Conservation (phyloP, 345 rosid genomes). For the Gossypium bickii region DNA sequence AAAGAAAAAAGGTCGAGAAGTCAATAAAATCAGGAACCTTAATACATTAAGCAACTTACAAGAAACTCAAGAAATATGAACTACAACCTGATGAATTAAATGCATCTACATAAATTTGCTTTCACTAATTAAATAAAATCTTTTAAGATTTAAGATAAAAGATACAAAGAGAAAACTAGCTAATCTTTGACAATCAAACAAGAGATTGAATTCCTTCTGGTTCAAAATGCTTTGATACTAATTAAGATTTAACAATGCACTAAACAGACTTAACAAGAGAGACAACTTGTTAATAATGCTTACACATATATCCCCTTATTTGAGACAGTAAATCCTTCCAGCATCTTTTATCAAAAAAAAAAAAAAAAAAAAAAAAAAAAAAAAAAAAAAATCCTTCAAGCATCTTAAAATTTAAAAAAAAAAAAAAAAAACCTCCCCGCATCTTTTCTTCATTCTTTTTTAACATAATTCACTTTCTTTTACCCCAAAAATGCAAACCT, state of each 20-base stretch:
- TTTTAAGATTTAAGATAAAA: not conserved
- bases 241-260: not conserved
- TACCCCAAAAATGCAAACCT: not conserved
- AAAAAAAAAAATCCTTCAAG: not conserved
- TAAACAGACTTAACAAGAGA: not conserved
- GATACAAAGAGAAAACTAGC: not conserved
- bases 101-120: not conserved
- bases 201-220: not conserved
- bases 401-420: not conserved
- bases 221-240: not conserved
- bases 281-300: conserved; percentile 2
- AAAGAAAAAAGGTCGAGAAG: not conserved
- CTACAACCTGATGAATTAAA: not conserved
- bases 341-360: not conserved
- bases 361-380: not conserved
- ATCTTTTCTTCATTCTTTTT: not conserved
- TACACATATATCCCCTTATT: not conserved
- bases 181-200: not conserved
- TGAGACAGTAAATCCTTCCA: not conserved
- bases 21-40: not conserved
- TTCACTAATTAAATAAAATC: not conserved
- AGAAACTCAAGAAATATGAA: not conserved
- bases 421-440: not conserved
- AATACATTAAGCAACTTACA: not conserved
- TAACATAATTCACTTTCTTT: not conserved